A percentile compares a stretch with the other conserved stretches of the same genome.
phyloP scores from a whole-genome alignment of 305 asterid genomes.

The Fraxinus sp. region DNA sequence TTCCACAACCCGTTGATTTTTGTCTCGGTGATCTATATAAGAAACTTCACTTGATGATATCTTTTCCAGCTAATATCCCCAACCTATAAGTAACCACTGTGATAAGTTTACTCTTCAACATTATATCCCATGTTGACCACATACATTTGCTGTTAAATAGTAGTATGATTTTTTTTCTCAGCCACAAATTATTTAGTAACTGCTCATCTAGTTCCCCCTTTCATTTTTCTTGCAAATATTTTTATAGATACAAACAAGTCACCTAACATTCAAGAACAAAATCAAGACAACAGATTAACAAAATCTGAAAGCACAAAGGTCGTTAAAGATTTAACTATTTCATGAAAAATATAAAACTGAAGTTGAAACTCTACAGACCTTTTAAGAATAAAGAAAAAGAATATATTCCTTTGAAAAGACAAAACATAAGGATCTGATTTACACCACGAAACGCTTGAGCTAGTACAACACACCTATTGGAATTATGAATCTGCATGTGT shows the following conservation, averaged over 20 bases:
- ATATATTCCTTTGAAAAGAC: not conserved
- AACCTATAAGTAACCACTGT: not conserved
- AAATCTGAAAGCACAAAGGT: not conserved
- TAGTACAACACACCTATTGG: not conserved
- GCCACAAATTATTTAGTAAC: not conserved
- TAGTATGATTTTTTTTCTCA: not conserved
- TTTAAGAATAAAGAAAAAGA: not conserved
- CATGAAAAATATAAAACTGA: not conserved
- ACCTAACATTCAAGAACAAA: not conserved
- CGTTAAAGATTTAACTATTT: not conserved
- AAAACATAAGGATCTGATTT: not conserved
- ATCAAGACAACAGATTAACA: not conserved
- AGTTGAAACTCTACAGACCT: not conserved
- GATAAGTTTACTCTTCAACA: not conserved
- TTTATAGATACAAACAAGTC: slow-evolving; percentile 1
- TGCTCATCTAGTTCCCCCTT: not conserved
- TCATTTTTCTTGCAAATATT: not conserved
- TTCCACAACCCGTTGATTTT: not conserved
- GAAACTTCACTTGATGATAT: not conserved
- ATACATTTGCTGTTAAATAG: not conserved
- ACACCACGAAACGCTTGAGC: not conserved
- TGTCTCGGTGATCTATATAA: not conserved
- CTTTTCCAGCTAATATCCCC: not conserved
- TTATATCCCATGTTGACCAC: not conserved
- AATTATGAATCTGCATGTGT: not conserved